Evolutionary conservation across 305 asterid genomes (phyloP).

Genomic region (Nicotiana rustica): DNA sequence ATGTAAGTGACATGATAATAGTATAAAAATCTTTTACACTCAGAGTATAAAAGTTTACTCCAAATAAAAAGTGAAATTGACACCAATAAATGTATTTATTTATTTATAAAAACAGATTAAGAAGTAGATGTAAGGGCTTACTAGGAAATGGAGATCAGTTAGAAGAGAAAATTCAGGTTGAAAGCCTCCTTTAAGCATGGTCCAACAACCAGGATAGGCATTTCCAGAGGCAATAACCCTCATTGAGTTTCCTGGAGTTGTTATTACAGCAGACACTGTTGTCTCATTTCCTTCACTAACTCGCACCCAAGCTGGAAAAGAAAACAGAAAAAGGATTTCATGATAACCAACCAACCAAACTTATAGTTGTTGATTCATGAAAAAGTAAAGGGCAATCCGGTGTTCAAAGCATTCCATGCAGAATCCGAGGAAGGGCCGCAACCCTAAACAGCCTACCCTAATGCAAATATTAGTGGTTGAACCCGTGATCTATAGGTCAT

Average conservation of each 20-base stretch:
- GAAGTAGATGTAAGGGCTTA: slow-evolving; percentile 21
- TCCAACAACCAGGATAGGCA: slow-evolving; percentile 53
- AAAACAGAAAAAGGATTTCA: not conserved
- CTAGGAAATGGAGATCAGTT: slow-evolving; percentile 46
- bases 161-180: slow-evolving; percentile 45
- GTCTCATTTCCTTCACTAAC: slow-evolving; percentile 47
- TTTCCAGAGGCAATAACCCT: slow-evolving; percentile 35
- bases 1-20: not conserved
- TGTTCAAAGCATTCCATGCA: too few species aligned
- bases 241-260: slow-evolving; percentile 36
- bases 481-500: too few species aligned
- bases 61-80: not conserved
- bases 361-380: too few species aligned
- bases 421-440: too few species aligned
- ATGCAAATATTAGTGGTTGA: too few species aligned
- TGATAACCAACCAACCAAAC: not conserved
- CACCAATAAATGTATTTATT: not conserved
- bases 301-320: slow-evolving; percentile 47
- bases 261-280: slow-evolving; percentile 41
- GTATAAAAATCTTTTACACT: not conserved
- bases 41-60: not conserved
- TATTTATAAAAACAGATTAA: not conserved
- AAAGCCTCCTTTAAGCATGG: slow-evolving; percentile 62
- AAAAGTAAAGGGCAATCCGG: too few species aligned
- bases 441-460: too few species aligned